Percentiles rank a stretch among this genome's conserved stretches.
Evolutionary conservation across 768 basidiomycete genomes (phyloP).

Genomic region (Calocybe indica): DNA sequence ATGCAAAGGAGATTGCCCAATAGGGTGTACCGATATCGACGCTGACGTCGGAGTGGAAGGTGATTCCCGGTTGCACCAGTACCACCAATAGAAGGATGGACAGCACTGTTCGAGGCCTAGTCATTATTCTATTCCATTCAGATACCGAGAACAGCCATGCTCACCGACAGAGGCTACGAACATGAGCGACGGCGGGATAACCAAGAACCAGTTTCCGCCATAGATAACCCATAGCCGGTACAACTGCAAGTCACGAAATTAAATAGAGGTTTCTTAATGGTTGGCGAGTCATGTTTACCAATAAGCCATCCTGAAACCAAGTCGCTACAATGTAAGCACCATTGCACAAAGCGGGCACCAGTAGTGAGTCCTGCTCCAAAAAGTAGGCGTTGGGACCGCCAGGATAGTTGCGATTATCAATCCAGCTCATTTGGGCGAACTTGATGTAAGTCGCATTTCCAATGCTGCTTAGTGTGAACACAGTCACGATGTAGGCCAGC

Average conservation of each 20-base stretch:
- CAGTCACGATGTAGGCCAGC: conserved; percentile 24
- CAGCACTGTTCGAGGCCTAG: conserved; percentile 20
- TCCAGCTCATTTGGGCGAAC: conserved; percentile 26
- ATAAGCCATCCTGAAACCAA: neutral
- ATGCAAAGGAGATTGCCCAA: conserved; percentile 30
- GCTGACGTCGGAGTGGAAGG: conserved; percentile 29
- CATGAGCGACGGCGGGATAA: conserved; percentile 28
- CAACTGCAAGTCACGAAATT: conserved; percentile 44
- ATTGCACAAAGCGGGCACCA: conserved; percentile 33
- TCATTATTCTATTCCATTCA: neutral
- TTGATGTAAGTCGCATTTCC: conserved; percentile 23
- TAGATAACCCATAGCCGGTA: conserved; percentile 24
- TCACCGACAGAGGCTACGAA: conserved; percentile 35
- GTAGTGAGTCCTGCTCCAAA: conserved; percentile 30
- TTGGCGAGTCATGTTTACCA: neutral
- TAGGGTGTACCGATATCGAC: conserved; percentile 31
- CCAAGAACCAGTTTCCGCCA: conserved; percentile 22
- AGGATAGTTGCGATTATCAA: conserved; percentile 29
- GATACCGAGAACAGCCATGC: conserved; percentile 5
- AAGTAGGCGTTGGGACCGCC: conserved; percentile 33
- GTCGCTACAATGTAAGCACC: conserved; percentile 30
- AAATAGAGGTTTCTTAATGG: conserved; percentile 21
- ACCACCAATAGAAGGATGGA: conserved; percentile 38
- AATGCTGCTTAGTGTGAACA: conserved; percentile 11
- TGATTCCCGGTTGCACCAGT: conserved; percentile 34